Evolutionary conservation across 768 basidiomycete species (phyloP), one percentile per base, ranked within the genome.

Genomic region (Symmetrospora coprosmae): DNA sequence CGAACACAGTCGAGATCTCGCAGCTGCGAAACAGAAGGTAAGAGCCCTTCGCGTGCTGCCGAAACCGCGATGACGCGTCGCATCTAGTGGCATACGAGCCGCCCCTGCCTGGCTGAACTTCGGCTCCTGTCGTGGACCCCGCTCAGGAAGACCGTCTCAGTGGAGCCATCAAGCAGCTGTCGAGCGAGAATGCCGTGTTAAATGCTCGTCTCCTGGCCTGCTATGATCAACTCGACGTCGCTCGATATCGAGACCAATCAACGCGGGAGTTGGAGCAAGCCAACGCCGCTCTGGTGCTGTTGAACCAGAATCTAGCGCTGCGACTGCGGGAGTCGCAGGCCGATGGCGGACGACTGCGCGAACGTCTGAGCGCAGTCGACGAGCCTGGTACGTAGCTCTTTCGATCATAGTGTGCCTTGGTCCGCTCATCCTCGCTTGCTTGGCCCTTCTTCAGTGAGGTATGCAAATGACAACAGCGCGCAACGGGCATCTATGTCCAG

Each of bases 131-230:
- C 23, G 40, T n/a, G n/a, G n/a, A n/a, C n/a, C n/a, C n/a, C n/a
- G n/a, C n/a, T n/a, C 43, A 58, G 55, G 28, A 27, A 5, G 40
- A 39, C 23, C 51, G 40, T 28, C 41, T 58, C 6, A 27, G 25
- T 27, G 30, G 2, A 17, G 43, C 55, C 25, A 47, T 58, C 55
- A 47, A 14, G 17, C 28, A 46, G 21, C 55, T 58, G 13, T 27
- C 55, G 5, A 17, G 30, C 13, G 41, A 58, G 25, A 46, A 58
- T 21, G 37, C 55, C 4, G 16, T 46, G 16, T 28, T 58, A 9
- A 25, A 58, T 25, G 43, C 55, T 11, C 19, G 55, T 2, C 41
- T 58, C 17, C 55, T 58, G 8, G 55, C 55, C 11, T 28, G 31
- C 21, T 28, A 45, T 8, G 55, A 58, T 21, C 21, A 39, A 3